Evolutionary conservation across 2,329 filamentous ascomycete species (phyloP), one percentile per base, ranked within the genome.

Genomic region (Septoria petroselini): DNA sequence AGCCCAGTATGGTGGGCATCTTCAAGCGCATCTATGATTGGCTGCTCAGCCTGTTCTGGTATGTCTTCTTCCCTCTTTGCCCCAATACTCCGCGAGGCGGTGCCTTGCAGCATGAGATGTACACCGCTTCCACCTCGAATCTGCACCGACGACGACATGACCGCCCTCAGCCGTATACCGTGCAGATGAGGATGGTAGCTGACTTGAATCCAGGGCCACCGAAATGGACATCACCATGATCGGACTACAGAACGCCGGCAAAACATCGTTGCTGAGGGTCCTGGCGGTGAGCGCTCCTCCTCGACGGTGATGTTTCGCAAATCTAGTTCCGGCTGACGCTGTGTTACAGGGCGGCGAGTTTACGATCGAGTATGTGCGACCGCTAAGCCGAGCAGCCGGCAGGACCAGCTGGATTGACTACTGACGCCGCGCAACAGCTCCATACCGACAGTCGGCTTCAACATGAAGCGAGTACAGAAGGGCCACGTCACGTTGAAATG

Each of bases 201-300:
- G 58, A 62, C 52, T 46, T 44, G 30, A 25, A 40, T 41, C 35
- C 63, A 96, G 91, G 93, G 90, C 91, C 62, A 95, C 91, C 60
- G 93, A 98, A 77, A 96, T 98, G 91, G 93, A 98, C 74, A 91
- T 98, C 69, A 97, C 93, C 62, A 95, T 98, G 86, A 91, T 98
- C 70, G 93, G 93, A 18, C 76, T 98, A 68, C 93, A 98, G 70
- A 97, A 97, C 75, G 93, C 93, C 52, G 93, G 93, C 66, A 98
- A 98, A 76, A 97, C 93, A 31, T 97, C 91, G 55, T 73, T 98
- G 66, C 77, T 98, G 70, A 82, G 91, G 63, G 91, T 97, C 64
- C 79, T 98, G 64, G 91, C 91, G 76, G 93, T 98, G 84, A 81
- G 91, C 53, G 61, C 61, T 52, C 39, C 38, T 29, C 11, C 12